Evolutionary conservation across 179 eudicot genomes (phyloP).

Genomic region (Pouteria campechiana): DNA sequence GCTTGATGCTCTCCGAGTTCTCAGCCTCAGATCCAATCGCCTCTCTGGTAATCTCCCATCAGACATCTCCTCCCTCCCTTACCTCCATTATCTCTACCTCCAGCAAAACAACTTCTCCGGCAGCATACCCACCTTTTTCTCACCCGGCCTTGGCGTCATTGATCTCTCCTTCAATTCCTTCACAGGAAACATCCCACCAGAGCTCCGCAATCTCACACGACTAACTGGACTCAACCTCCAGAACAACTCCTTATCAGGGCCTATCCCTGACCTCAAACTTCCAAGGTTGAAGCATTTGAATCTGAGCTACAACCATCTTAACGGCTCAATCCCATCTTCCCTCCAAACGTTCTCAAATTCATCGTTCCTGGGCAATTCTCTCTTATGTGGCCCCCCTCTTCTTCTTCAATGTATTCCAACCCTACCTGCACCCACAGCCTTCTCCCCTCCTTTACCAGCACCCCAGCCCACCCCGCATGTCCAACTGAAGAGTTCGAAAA

Average conservation of each 20-base stretch:
- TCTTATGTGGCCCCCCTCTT: conserved; percentile 35
- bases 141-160: conserved; percentile 20
- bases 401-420: conserved; percentile 15
- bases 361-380: conserved; percentile 30
- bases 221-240: conserved; percentile 30
- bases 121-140: conserved; percentile 21
- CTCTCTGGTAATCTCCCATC: conserved; percentile 23
- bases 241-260: conserved; percentile 37
- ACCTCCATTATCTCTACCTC: conserved; percentile 25
- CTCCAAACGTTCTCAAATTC: conserved; percentile 28
- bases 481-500: conserved; percentile 10
- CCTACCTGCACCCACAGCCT: conserved; percentile 31
- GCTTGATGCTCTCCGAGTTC: conserved; percentile 15
- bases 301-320: conserved; percentile 34
- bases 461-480: conserved; percentile 19
- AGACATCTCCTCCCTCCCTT: conserved; percentile 35
- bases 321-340: conserved; percentile 37
- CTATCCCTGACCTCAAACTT: conserved; percentile 23
- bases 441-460: conserved; percentile 17
- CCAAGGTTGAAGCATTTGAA: conserved; percentile 28
- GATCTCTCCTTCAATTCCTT: conserved; percentile 36
- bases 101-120: conserved; percentile 38
- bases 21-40: conserved; percentile 31
- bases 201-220: conserved; percentile 25
- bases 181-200: conserved; percentile 20